Percentiles rank a stretch among this genome's conserved stretches.
These are phyloP conservation scores for Penicillium mononematosum DNA, from an alignment of 495 filamentous ascomycete genomes.

Conservation along the genomic window DNA sequence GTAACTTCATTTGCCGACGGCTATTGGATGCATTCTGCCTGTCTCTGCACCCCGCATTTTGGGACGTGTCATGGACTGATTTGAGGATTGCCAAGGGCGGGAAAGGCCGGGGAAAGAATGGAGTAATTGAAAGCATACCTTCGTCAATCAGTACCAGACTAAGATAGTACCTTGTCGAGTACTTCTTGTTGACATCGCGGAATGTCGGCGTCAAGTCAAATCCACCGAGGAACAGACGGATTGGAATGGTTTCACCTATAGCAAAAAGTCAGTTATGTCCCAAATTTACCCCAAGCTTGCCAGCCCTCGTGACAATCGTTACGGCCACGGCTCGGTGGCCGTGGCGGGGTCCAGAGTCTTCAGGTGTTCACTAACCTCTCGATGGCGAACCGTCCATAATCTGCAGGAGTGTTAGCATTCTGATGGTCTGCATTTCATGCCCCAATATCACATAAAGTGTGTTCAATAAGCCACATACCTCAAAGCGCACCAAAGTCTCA, in stretches of 20 bases:
- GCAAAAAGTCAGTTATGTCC: slow-evolving; percentile 28
- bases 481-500: slow-evolving; percentile 95
- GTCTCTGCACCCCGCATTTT: slow-evolving; percentile 7
- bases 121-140: slow-evolving; percentile 51
- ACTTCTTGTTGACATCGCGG: slow-evolving; percentile 99
- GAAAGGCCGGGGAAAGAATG: neutral
- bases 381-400: slow-evolving; percentile 99
- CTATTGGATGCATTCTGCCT: slow-evolving; percentile 23
- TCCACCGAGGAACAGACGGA: slow-evolving; percentile 93
- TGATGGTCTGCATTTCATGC: neutral
- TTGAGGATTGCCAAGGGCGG: neutral
- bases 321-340: neutral
- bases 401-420: slow-evolving; percentile 44
- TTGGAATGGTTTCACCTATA: slow-evolving; percentile 90
- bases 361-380: slow-evolving; percentile 55
- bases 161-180: slow-evolving; percentile 96
- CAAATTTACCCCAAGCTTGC: neutral
- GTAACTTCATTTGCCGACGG: slow-evolving; percentile 41
- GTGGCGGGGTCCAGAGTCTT: neutral
- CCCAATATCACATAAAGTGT: neutral
- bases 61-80: slow-evolving; percentile 2
- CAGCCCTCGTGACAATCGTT: neutral
- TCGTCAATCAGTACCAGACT: slow-evolving; percentile 96
- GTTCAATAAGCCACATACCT: slow-evolving; percentile 55
- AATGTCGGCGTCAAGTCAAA: slow-evolving; percentile 98